Percentiles rank a stretch among this genome's conserved stretches.
phyloP scores from a whole-genome alignment of 192 early-diverging fungal species.

The Coemansia sp. region DNA sequence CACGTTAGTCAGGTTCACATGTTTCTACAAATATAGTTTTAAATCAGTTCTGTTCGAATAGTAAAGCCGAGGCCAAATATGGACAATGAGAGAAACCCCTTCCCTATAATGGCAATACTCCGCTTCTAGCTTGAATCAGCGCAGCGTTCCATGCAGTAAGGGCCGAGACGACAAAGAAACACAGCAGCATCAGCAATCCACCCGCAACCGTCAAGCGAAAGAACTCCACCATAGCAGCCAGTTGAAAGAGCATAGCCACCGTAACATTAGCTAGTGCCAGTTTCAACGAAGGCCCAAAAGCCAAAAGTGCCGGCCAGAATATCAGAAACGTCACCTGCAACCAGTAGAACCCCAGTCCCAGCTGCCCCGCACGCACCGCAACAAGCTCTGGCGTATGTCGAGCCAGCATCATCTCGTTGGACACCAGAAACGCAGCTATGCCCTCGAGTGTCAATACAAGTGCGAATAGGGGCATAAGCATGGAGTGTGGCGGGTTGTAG shows the following conservation, averaged over 20 bases:
- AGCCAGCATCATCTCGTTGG: conserved; percentile 35
- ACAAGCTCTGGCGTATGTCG: conserved; percentile 23
- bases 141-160: conserved; percentile 42
- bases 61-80: neutral
- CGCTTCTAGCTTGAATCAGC: conserved; percentile 22
- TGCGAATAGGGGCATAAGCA: conserved; percentile 29
- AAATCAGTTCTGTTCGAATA: neutral
- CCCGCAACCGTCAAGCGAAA: conserved; percentile 32
- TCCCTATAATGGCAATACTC: conserved; percentile 15
- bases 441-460: conserved; percentile 31
- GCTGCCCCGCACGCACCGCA: conserved; percentile 32
- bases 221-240: conserved; percentile 45
- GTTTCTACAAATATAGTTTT: neutral
- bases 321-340: conserved; percentile 39
- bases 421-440: conserved; percentile 28
- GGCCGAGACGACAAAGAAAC: conserved; percentile 15
- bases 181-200: conserved; percentile 34
- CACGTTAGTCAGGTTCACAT: no score
- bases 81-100: neutral
- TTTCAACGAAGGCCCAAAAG: conserved; percentile 27
- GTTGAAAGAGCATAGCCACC: conserved; percentile 22
- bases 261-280: conserved; percentile 35
- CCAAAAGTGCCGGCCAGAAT: conserved; percentile 41
- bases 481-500: conserved; percentile 33
- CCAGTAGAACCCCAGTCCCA: conserved; percentile 49